phyloP scores from a whole-genome alignment of 2,329 filamentous ascomycete species.

The Bretziella fagacearum region DNA sequence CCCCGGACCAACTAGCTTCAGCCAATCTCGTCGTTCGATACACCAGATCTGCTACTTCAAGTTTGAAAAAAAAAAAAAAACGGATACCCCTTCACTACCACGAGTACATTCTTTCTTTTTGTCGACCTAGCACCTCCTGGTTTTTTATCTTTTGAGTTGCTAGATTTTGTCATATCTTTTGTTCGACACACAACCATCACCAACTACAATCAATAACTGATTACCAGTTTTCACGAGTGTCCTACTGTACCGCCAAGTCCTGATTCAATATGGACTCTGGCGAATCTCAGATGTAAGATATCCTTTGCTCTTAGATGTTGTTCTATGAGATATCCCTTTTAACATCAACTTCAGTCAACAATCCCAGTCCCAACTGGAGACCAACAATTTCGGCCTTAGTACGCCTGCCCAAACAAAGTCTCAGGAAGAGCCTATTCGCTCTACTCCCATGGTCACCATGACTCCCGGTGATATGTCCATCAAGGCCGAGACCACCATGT shows the following conservation, averaged over 20 bases:
- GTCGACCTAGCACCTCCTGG: constrained; percentile 3
- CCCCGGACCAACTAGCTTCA: too few species aligned
- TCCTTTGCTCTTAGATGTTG: constrained; percentile 8
- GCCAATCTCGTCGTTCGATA: too few species aligned
- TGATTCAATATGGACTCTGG: constrained; percentile 34
- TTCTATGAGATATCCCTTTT: not conserved
- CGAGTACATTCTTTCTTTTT: constrained; percentile 6
- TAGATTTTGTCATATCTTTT: not conserved
- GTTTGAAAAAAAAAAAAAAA: too few species aligned
- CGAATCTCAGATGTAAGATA: constrained; percentile 36
- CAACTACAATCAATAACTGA: not conserved
- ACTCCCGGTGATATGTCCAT: constrained; percentile 32
- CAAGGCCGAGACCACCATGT: constrained; percentile 28
- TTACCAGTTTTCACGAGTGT: not conserved
- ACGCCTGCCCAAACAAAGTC: constrained; percentile 29
- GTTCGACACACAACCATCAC: not conserved
- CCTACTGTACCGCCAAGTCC: not conserved
- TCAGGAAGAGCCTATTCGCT: constrained; percentile 28
- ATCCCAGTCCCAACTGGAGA: constrained; percentile 25
- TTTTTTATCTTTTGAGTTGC: constrained; percentile 7
- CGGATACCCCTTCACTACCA: too few species aligned
- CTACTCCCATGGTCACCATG: constrained; percentile 32
- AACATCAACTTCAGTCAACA: constrained; percentile 14
- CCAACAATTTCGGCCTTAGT: constrained; percentile 33
- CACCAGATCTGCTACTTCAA: too few species aligned